phyloP scores from a whole-genome alignment of 768 basidiomycete genomes.

The Leccinum incarnatum region DNA sequence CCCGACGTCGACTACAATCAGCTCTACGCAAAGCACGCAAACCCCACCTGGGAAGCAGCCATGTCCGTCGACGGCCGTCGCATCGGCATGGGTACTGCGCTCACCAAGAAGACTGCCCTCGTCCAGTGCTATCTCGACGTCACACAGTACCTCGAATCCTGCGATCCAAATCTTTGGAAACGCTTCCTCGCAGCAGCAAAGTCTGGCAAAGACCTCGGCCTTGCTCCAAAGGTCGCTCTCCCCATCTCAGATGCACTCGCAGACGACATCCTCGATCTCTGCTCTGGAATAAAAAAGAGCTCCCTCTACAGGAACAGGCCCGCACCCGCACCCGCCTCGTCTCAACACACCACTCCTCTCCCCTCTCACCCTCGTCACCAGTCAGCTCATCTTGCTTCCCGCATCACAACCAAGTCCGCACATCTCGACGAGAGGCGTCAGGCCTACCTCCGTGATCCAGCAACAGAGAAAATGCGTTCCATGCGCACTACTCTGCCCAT shows the following conservation, averaged over 20 bases:
- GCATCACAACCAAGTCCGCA: constrained; percentile 50
- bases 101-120: constrained; percentile 69
- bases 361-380: constrained; percentile 27
- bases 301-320: constrained; percentile 67
- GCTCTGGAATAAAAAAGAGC: constrained; percentile 61
- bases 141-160: constrained; percentile 78
- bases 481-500: constrained; percentile 74
- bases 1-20: constrained; percentile 65
- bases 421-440: constrained; percentile 52
- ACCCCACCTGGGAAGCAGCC: constrained; percentile 61
- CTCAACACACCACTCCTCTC: constrained; percentile 6
- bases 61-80: constrained; percentile 74
- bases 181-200: constrained; percentile 59
- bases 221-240: constrained; percentile 69
- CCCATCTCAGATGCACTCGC: constrained; percentile 60
- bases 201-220: constrained; percentile 64
- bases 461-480: constrained; percentile 61
- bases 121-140: constrained; percentile 84
- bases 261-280: constrained; percentile 69
- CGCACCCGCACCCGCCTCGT: constrained; percentile 24
- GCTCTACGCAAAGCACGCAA: constrained; percentile 18
- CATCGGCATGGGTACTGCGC: constrained; percentile 76
- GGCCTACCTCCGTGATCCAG: constrained; percentile 58
- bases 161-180: constrained; percentile 80
- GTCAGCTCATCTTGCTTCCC: constrained; percentile 27